Evolutionary conservation across 2,329 filamentous ascomycete genomes (phyloP).

Genomic region (Aspergillus novofumigatus): DNA sequence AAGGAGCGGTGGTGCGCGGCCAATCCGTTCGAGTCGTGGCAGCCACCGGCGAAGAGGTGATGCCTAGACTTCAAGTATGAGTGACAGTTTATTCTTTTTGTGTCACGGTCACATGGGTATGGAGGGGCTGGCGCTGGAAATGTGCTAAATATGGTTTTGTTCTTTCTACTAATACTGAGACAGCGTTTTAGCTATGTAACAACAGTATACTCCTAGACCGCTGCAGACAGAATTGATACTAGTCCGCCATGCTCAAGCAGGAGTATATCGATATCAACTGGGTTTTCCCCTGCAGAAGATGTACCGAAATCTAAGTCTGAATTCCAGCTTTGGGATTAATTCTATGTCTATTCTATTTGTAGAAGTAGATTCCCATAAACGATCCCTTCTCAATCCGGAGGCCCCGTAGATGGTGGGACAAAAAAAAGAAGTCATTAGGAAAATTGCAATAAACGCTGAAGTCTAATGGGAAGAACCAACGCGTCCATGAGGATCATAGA

Average conservation of each 20-base stretch:
- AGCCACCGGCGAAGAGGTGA: not conserved
- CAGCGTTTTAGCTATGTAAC: not conserved
- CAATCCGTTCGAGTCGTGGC: conserved; percentile 36
- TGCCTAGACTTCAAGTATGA: not conserved
- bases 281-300: not conserved
- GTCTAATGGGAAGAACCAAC: conserved; percentile 19
- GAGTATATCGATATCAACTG: not conserved
- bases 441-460: conserved; percentile 13
- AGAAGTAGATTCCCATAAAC: conserved; percentile 4
- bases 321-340: not conserved
- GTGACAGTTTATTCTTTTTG: not conserved
- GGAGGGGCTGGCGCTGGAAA: not conserved
- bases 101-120: not conserved
- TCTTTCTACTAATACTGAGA: not conserved
- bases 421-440: conserved; percentile 2
- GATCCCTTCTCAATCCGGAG: not conserved
- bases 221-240: not conserved
- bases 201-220: not conserved
- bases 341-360: conserved; percentile 9
- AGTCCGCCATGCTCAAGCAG: not conserved
- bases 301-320: not conserved
- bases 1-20: conserved; percentile 38
- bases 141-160: not conserved
- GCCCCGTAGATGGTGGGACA: not conserved
- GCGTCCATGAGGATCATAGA: conserved; percentile 4